These are phyloP conservation scores for Yamadazyma atlantica DNA, from an alignment of 1,139 yeast species.

Conservation along the genomic window DNA sequence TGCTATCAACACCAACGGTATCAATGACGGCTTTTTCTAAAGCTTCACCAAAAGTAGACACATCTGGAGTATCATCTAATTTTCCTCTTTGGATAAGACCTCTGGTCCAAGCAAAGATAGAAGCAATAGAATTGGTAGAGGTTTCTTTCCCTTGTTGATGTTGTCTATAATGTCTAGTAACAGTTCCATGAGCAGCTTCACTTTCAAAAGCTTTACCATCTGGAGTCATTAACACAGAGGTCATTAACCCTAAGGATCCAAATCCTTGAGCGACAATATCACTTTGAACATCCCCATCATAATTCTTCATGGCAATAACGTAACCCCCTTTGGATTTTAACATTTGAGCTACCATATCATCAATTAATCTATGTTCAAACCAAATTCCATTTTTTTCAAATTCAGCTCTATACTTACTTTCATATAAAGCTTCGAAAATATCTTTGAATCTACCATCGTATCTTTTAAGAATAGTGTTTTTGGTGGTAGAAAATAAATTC, in stretches of 20 bases:
- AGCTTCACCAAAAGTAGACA: constrained; percentile 70
- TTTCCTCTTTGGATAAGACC: constrained; percentile 91
- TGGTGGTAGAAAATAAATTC: constrained; percentile 84
- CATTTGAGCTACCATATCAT: constrained; percentile 99
- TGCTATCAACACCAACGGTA: constrained; percentile 80
- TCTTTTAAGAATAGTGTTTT: constrained; percentile 88
- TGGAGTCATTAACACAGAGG: constrained; percentile 89
- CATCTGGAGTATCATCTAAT: constrained; percentile 82
- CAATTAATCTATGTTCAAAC: constrained; percentile 95
- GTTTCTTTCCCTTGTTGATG: constrained; percentile 96
- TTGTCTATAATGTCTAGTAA: constrained; percentile 93
- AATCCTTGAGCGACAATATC: constrained; percentile 98
- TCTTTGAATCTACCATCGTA: constrained; percentile 96
- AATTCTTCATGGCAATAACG: constrained; percentile 92
- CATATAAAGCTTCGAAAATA: constrained; percentile 82
- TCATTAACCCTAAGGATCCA: constrained; percentile 95
- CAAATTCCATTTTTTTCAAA: constrained; percentile 81
- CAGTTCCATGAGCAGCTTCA: constrained; percentile 98
- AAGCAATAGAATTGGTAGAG: constrained; percentile 98
- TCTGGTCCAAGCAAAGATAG: constrained; percentile 95
- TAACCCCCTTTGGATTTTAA: constrained; percentile 92
- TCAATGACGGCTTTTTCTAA: constrained; percentile 83
- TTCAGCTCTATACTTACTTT: constrained; percentile 59
- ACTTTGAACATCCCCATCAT: constrained; percentile 96
- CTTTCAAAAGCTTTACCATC: constrained; percentile 95